These are phyloP conservation scores for Copromyces sp. DNA, from an alignment of 495 filamentous ascomycete genomes.

Conservation along the genomic window DNA sequence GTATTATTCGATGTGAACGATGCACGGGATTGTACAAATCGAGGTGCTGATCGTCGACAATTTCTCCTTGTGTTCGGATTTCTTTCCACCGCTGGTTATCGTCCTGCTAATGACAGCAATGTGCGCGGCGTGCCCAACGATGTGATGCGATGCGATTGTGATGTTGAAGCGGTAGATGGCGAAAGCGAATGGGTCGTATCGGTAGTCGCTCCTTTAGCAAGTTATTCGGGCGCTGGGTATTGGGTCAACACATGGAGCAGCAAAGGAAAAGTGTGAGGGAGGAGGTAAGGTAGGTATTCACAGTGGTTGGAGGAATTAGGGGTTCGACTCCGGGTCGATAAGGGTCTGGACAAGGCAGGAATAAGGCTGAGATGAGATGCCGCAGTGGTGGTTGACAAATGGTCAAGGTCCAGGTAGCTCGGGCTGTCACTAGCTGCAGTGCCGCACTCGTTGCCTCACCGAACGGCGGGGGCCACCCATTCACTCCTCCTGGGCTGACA, in stretches of 20 bases:
- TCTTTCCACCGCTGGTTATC: background rate
- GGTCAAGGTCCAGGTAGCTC: background rate
- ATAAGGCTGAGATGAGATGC: background rate
- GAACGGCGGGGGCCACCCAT: background rate
- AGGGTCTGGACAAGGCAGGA: background rate
- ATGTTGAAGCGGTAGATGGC: background rate
- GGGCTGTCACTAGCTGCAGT: background rate
- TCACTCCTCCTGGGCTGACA: background rate
- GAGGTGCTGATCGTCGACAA: background rate
- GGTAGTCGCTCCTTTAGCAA: background rate
- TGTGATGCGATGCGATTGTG: background rate
- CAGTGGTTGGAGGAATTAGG: background rate
- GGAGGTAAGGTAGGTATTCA: background rate
- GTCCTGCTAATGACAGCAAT: background rate
- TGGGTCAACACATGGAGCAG: background rate
- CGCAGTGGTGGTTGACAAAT: background rate
- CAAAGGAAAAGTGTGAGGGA: background rate
- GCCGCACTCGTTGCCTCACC: background rate
- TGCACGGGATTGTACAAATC: background rate
- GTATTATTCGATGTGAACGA: background rate
- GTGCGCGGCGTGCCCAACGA: background rate
- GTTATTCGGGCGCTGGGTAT: background rate
- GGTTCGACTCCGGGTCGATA: background rate
- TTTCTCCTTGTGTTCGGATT: background rate
- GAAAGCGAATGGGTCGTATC: background rate